phyloP scores from a whole-genome alignment of 176 grass and related monocot genomes.

The Neostapfia colusana region DNA sequence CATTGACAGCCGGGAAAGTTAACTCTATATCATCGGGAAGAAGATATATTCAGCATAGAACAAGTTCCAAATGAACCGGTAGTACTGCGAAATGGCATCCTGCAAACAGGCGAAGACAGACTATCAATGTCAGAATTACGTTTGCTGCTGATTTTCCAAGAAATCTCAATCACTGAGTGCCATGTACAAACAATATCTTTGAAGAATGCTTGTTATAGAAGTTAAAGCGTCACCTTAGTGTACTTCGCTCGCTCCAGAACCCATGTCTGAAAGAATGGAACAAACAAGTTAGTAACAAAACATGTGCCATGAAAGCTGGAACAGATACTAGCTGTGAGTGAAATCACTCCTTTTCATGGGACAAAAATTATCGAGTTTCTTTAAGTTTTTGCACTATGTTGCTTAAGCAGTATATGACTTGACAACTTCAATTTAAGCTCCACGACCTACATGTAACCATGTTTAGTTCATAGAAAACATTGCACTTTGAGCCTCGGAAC shows the following conservation, averaged over 20 bases:
- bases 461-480: neutral
- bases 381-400: neutral
- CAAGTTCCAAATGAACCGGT: conserved; percentile 93
- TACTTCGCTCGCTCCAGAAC: conserved; percentile 86
- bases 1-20: neutral
- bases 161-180: neutral
- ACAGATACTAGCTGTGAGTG: conserved; percentile 19
- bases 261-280: conserved; percentile 68
- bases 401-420: conserved; percentile 14
- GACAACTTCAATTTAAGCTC: neutral
- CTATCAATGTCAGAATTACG: conserved; percentile 8
- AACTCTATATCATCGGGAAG: conserved; percentile 87
- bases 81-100: conserved; percentile 89
- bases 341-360: neutral
- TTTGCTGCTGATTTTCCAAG: neutral
- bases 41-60: conserved; percentile 91
- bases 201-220: neutral
- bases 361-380: neutral
- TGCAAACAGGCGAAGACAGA: conserved; percentile 33
- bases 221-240: conserved; percentile 62
- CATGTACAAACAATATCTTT: neutral
- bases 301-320: conserved; percentile 1
- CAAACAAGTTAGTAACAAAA: conserved; percentile 33
- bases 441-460: neutral
- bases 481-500: neutral